Conservation (phyloP, 805 yeast genomes). For the Candida peoriensis region DNA sequence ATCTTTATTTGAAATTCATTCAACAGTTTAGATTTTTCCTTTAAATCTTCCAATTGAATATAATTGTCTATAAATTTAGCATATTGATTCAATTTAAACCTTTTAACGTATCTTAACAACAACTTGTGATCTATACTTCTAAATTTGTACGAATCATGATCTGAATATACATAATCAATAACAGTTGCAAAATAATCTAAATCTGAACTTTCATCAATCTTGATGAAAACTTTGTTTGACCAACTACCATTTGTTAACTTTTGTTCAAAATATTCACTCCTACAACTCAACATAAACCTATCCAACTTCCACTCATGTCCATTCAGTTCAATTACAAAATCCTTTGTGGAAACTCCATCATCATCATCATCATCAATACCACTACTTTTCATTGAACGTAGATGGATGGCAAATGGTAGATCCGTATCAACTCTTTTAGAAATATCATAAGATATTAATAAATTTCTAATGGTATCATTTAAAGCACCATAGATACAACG, state of each 20-base stretch:
- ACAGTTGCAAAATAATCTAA: slow-evolving; percentile 19
- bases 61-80: slow-evolving; percentile 29
- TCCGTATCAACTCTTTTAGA: slow-evolving; percentile 61
- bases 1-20: slow-evolving; percentile 22
- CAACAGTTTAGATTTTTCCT: slow-evolving; percentile 28
- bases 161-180: slow-evolving; percentile 31
- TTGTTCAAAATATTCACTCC: slow-evolving; percentile 28
- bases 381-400: background rate
- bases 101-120: slow-evolving; percentile 29
- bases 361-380: slow-evolving; percentile 21
- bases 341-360: slow-evolving; percentile 16
- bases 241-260: slow-evolving; percentile 23
- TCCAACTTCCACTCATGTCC: slow-evolving; percentile 26
- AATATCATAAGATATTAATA: slow-evolving; percentile 56
- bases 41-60: slow-evolving; percentile 23
- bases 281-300: slow-evolving; percentile 35
- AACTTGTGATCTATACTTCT: slow-evolving; percentile 24
- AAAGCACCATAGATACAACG: slow-evolving; percentile 76
- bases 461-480: slow-evolving; percentile 56
- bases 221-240: slow-evolving; percentile 16
- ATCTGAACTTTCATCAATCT: no score
- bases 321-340: slow-evolving; percentile 19
- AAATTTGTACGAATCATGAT: slow-evolving; percentile 36
- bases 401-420: slow-evolving; percentile 70
- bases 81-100: slow-evolving; percentile 33